Evolutionary conservation across 2,329 filamentous ascomycete genomes (phyloP), one percentile per base, ranked within the genome.

Genomic region (Alternaria metachromatica): DNA sequence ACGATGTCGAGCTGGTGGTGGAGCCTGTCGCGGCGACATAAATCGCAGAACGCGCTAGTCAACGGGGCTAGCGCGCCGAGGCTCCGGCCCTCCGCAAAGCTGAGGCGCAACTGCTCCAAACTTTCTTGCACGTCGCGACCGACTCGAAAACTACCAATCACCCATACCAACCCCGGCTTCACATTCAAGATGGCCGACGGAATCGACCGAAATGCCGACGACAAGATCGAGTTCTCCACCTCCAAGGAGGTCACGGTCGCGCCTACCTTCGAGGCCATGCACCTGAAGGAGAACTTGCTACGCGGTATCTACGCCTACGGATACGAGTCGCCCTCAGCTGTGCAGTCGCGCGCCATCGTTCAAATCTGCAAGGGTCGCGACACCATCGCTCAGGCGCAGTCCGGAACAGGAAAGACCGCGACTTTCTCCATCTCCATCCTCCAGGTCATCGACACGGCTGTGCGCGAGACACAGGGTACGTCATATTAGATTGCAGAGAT

Each of bases 331-430:
- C 96, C 96, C 12, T 99, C 96, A 0, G 96, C 96, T 13, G 95
- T 99, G 18, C 96, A 99, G 84, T 97, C 95, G 71, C 93, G 96
- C 78, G 96, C 96, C 57, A 99, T 99, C 78, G 96, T 99, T 54
- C 96, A 98, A 84, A 92, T 99, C 77, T 99, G 96, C 89, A 98
- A 98, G 84, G 96, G 96, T 70, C 93, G 96, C 82, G 96, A 99
- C 82, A 98, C 96, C 67, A 99, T 99, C 78, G 96, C 96, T 18
- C 96, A 99, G 80, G 96, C 96, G 20, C 96, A 98, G 82, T 97
- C 95, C 49, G 94, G 94, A 82, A 97, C 94, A 57, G 94, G 94
- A 85, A 97, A 97, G 86, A 97, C 94, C 4, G 94, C 94, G 30
- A 97, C 94, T 37, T 97, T 97, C 82, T 95, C 94, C 54, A 97